Evolutionary conservation across 2,329 filamentous ascomycete genomes (phyloP), one percentile per base, ranked within the genome.

Genomic region (Aspergillus sp.): DNA sequence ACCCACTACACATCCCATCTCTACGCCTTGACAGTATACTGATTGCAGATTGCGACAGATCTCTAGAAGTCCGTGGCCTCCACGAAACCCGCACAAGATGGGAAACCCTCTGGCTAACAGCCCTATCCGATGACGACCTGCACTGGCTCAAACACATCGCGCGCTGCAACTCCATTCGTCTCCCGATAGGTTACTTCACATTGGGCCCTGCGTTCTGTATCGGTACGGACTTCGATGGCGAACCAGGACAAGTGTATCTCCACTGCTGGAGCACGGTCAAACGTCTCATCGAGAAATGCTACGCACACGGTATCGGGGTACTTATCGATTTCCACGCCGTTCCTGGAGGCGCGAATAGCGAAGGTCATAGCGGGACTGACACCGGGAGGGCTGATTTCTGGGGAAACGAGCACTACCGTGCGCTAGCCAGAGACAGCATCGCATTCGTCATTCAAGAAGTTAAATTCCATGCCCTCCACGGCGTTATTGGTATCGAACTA

Each of bases 131-230:
- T 42, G 62, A 64, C 0, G 78, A 82, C 54, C 68, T 81, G 19
- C 62, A 70, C 13, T 82, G 76, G 74, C 67, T 83, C 20, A 67
- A 66, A 5, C 70, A 74, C 13, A 65, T 72, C 22, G 79, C 76
- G 2, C 74, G 73, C 45, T 79, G 78, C 54, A 82, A 77, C 3
- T 76, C 76, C 13, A 73, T 83, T 38, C 73, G 80, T n/a, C 60
- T 84, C 15, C 80, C 80, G 0, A 76, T 84, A 45, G 80, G 80
- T 3, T 82, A 80, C 61, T 83, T 76, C 58, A 77, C 75, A 3
- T 70, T 83, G 4, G 78, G 77, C 0, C 69, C 73, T 0, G 59
- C 67, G 1, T 81, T 76, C 55, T 77, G 74, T 49, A 55, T 64
- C 9, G 68, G 68, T 2, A 82, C 79, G 1, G 71, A 74, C 0